Evolutionary conservation across 805 yeast genomes (phyloP), one percentile per base, ranked within the genome.

Genomic region (Starmerella potacharoeniae): DNA sequence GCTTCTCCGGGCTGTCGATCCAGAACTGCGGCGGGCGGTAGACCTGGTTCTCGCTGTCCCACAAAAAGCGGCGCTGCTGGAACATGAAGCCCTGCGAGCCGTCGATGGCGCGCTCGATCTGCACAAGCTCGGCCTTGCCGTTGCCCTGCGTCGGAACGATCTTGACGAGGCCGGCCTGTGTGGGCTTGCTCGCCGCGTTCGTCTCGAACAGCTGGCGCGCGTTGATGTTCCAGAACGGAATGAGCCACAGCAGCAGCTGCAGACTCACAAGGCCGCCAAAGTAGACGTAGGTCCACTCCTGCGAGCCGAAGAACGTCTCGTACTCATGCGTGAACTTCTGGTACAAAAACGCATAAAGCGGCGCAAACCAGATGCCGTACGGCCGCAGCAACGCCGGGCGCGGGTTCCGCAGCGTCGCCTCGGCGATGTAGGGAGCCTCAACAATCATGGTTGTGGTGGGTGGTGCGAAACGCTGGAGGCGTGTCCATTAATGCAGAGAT

Each of bases 271-370:
- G 75, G 6, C 89, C 69, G 57, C 95, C 84, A 29, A 88, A 73
- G 65, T 80, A 90, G 39, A 91, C 93, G 68, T 86, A 87, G 0
- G 97, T 93, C 97, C 98, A 93, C 71, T 91, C 98, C 47, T 84
- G 77, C 30, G 96, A 96, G 46, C 78, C 84, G 65, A 91, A 84
- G 67, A 86, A 86, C 55, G 71, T 74, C 55, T 91, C 97, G 69
- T 91, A 91, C 55, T 82, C 79, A 57, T 72, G 71, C 56, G 69
- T 64, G 68, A 86, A 91, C 41, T 86, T 68, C 64, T 84, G 80
- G 52, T 73, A 72, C 68, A 86, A 86, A 17, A 77, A 65, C 6
- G 96, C 95, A 67, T 91, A 91, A 46, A 87, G 70, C 47, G 84
- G 75, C 56, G 84, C 69, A 68, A 89, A 90, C 9, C 96, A 95